Base-by-base conservation (phyloP, 352 stramenopile genomes). In the Phytophthora colocasiae region DNA sequence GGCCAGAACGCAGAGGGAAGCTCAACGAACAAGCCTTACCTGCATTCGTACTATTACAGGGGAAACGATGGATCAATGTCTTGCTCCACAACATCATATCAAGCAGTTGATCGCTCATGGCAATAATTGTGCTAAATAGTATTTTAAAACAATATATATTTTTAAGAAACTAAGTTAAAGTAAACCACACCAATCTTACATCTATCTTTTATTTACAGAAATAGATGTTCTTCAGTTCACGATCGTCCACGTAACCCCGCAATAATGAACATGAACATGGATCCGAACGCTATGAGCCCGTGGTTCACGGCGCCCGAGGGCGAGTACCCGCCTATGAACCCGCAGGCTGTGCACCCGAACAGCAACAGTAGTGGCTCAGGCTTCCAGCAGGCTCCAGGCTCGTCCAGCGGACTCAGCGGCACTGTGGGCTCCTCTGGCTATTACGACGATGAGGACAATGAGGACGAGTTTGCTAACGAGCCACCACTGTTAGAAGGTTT, bases 391-490 rank as follows among this genome's bases (percentile, higher is more conserved):
- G 58, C 54, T 3, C 49, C 59, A 40, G 66, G 69, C 36, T 64
- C 72, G 24, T 73, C 68, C 6, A 61, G 48, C 15, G 60, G 64
- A 19, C 27, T 77, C 41, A 70, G 53, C 45, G 69, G 69, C 38
- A 66, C 63, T 2, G 63, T 77, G 10, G 63, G 63, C 36, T 66
- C 64, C 19, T 61, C 46, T 5, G 51, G 58, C 45, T 75, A 63
- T 17, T 71, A 76, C 40, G 70, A 74, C 45, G 49, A 79, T 39
- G 67, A 62, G 31, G 63, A 73, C 24, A 78, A 80, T 58, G 83
- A 90, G 14, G 87, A 97, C 40, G 96, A 98, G 59, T 98, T 98
- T 62, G 88, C 97, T 36, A 97, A 99, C 80, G 97, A 99, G 69
- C 93, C 96, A 2, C 97, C 97, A 19, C 84, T 99, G 3, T 75